Percentiles rank a stretch among this genome's conserved stretches.
Conservation (phyloP, 306 rosid genomes). For the Fagus sylvatica region DNA sequence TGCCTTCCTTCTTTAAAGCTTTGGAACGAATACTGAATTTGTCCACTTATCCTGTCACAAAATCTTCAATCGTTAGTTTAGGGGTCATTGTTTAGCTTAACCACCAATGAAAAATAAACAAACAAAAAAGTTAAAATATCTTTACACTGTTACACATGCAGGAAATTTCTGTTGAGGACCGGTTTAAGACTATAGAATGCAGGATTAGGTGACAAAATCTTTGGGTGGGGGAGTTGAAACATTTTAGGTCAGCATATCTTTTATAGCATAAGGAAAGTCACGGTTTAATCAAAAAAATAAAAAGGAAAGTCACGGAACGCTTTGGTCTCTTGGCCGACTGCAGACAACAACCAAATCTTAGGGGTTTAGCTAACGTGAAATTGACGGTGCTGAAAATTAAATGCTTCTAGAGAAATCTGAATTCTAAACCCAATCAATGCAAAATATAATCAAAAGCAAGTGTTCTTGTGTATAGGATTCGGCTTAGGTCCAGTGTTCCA, state of each 20-base stretch:
- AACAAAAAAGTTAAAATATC: neutral
- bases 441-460: too few relatives aligned
- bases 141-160: neutral
- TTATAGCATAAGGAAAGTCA: neutral
- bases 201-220: neutral
- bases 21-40: neutral
- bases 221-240: neutral
- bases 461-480: too few relatives aligned
- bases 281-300: too few relatives aligned
- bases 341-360: too few relatives aligned
- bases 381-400: too few relatives aligned
- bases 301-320: too few relatives aligned
- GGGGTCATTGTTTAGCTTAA: conserved; percentile 20
- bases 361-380: too few relatives aligned
- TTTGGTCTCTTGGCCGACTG: too few relatives aligned
- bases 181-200: neutral
- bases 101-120: neutral
- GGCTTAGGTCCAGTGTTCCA: too few relatives aligned
- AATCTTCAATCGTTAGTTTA: neutral
- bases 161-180: neutral
- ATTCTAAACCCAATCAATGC: too few relatives aligned
- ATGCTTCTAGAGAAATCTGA: too few relatives aligned
- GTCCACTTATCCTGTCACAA: neutral
- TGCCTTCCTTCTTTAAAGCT: neutral
- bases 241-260: neutral